These are phyloP conservation scores for Maudiozyma bulderi DNA, from an alignment of 805 yeast genomes.

Conservation along the genomic window DNA sequence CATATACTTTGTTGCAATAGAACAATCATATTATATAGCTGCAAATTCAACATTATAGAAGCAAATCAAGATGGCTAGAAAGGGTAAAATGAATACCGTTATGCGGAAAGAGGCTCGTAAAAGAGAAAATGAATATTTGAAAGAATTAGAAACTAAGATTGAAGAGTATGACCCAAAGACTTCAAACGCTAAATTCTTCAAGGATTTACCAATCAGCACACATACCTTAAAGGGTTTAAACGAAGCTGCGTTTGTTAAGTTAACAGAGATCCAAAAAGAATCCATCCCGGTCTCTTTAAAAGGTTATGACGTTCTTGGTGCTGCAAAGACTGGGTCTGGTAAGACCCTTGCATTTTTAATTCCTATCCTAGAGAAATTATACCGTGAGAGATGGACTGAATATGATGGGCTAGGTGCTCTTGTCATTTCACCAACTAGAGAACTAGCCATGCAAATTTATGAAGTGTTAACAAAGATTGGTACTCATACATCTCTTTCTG, in stretches of 20 bases:
- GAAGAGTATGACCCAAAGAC: slow-evolving; percentile 42
- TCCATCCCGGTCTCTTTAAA: slow-evolving; percentile 69
- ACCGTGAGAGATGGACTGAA: slow-evolving; percentile 66
- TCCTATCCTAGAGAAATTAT: slow-evolving; percentile 66
- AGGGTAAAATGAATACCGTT: slow-evolving; percentile 24
- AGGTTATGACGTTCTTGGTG: slow-evolving; percentile 73
- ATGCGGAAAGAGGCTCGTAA: slow-evolving; percentile 33
- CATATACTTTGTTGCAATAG: not conserved
- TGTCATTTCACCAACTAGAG: slow-evolving; percentile 87
- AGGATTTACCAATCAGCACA: slow-evolving; percentile 66
- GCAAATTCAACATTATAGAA: not conserved
- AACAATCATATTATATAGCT: not conserved
- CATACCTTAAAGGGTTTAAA: slow-evolving; percentile 62
- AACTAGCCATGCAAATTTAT: slow-evolving; percentile 81
- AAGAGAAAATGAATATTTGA: slow-evolving; percentile 30
- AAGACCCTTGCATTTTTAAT: slow-evolving; percentile 80
- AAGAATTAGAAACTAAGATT: slow-evolving; percentile 40
- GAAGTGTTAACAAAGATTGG: slow-evolving; percentile 83
- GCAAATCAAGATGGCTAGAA: slow-evolving; percentile 30
- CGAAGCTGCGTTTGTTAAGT: slow-evolving; percentile 63
- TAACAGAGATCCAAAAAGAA: slow-evolving; percentile 81
- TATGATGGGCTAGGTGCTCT: slow-evolving; percentile 84
- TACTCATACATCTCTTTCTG: slow-evolving; percentile 61
- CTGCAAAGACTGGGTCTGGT: slow-evolving; percentile 81
- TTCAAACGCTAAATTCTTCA: slow-evolving; percentile 42